phyloP scores from a whole-genome alignment of 2,329 filamentous ascomycete genomes.

The Cladosporium sp. region DNA sequence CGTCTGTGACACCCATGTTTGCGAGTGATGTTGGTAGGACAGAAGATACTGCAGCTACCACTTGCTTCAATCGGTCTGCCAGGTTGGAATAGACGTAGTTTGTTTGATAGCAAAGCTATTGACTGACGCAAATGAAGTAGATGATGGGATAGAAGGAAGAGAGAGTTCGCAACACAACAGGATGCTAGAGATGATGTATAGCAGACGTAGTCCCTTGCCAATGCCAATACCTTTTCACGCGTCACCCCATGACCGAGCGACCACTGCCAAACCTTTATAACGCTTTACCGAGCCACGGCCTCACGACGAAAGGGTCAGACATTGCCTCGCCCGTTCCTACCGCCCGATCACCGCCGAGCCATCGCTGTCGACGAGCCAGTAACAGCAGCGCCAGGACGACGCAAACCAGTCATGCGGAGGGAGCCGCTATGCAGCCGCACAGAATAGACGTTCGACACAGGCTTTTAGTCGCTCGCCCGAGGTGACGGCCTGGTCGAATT shows the following conservation, averaged over 20 bases:
- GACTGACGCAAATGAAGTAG: not conserved
- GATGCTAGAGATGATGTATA: not conserved
- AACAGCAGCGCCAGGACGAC: not conserved
- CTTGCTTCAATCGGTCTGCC: conserved; percentile 33
- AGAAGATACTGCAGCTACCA: conserved; percentile 27
- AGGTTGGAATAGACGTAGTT: conserved; percentile 18
- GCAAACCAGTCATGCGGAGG: conserved; percentile 5
- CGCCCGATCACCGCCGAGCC: conserved; percentile 12
- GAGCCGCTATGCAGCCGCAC: conserved; percentile 11
- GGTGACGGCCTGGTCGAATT: not conserved
- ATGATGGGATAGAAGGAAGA: not conserved
- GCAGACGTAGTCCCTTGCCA: not conserved
- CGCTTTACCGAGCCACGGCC: conserved; percentile 3
- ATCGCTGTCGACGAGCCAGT: not conserved
- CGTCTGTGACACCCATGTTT: conserved; percentile 41
- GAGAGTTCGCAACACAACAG: not conserved
- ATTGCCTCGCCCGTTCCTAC: conserved; percentile 7
- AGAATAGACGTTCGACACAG: not conserved
- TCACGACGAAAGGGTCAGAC: not conserved
- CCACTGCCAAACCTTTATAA: not conserved
- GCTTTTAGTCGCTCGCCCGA: conserved; percentile 5
- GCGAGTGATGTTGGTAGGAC: conserved; percentile 22
- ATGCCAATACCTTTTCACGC: conserved; percentile 7
- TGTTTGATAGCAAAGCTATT: not conserved
- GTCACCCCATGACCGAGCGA: conserved; percentile 12